phyloP scores from a whole-genome alignment of 305 asterid genomes.

The Plantago rigida region DNA sequence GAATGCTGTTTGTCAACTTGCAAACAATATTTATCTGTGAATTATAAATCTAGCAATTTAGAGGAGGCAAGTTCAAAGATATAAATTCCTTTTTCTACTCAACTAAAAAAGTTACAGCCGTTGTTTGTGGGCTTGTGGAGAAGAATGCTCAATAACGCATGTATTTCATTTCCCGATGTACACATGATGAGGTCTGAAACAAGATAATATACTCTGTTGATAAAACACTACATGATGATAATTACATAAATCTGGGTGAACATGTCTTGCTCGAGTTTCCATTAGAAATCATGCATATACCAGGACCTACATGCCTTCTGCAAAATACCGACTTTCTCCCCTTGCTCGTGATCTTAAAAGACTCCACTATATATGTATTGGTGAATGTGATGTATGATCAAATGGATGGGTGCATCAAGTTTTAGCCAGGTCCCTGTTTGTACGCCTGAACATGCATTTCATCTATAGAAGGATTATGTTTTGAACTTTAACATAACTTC shows the following conservation, averaged over 20 bases:
- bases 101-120: neutral
- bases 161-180: too few relatives aligned
- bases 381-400: too few relatives aligned
- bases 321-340: neutral
- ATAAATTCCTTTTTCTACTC: neutral
- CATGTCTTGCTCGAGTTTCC: neutral
- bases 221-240: neutral
- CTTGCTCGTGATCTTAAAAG: too few relatives aligned
- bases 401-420: too few relatives aligned
- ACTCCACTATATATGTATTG: too few relatives aligned
- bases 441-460: too few relatives aligned
- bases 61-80: neutral
- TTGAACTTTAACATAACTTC: too few relatives aligned
- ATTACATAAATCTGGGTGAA: neutral
- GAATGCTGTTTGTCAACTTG: constrained; percentile 3
- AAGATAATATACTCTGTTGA: neutral
- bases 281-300: neutral
- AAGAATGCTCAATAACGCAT: too few relatives aligned
- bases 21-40: neutral
- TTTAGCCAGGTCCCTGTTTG: too few relatives aligned
- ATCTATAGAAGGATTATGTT: too few relatives aligned
- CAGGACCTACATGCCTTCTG: neutral
- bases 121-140: too few relatives aligned
- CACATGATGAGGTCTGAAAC: neutral
- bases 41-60: neutral